A percentile compares a stretch with the other conserved stretches of the same genome.
Evolutionary conservation across 2,329 filamentous ascomycete genomes (phyloP).

Genomic region (Phialocephala subalpina): DNA sequence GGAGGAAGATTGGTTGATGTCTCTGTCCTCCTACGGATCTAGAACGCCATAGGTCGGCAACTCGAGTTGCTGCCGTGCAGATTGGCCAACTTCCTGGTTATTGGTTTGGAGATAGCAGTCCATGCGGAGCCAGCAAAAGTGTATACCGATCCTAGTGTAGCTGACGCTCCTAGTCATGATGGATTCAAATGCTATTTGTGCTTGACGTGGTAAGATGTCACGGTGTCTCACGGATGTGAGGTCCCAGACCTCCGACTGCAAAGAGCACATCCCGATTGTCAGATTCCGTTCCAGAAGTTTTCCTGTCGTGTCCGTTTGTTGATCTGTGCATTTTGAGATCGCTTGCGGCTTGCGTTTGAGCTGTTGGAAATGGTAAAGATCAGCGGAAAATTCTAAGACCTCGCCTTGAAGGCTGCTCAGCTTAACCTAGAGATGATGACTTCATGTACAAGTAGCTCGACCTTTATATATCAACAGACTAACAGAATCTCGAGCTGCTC

Average conservation of each 20-base stretch:
- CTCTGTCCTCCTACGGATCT: neutral
- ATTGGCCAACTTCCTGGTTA: neutral
- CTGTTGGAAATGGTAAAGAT: neutral
- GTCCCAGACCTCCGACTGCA: neutral
- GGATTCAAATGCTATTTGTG: neutral
- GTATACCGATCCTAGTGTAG: neutral
- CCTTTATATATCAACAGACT: neutral
- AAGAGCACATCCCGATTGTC: slow-evolving; percentile 5
- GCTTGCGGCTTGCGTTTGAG: neutral
- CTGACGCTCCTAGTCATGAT: slow-evolving; percentile 3
- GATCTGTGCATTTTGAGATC: slow-evolving; percentile 8
- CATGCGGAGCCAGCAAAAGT: neutral
- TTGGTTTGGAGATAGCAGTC: neutral
- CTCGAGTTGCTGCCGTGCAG: neutral
- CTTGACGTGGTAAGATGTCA: neutral
- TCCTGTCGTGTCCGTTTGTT: neutral
- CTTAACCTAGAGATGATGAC: neutral
- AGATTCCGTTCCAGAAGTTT: neutral
- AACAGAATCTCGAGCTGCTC: neutral
- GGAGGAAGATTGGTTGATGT: slow-evolving; percentile 5
- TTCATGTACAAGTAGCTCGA: slow-evolving; percentile 4
- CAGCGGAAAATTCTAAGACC: neutral
- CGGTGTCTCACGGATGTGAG: neutral
- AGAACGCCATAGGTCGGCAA: neutral
- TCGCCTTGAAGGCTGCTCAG: neutral